Percentiles rank a stretch among this genome's conserved stretches.
These are phyloP conservation scores for Hypholoma fasciculare DNA, from an alignment of 768 basidiomycete genomes.

Conservation along the genomic window DNA sequence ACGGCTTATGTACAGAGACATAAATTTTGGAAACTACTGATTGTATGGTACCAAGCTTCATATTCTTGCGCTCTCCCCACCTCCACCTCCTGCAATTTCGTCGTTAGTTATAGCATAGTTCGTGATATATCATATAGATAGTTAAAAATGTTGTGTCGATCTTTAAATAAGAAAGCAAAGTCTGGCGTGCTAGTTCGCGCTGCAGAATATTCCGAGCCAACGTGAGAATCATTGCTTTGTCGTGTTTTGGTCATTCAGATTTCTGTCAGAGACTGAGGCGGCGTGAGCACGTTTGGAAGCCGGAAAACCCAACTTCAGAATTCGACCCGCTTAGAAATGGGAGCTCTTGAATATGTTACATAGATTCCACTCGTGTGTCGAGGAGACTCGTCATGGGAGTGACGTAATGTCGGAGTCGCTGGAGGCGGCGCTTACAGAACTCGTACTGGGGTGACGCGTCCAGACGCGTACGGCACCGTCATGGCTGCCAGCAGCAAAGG, in stretches of 20 bases:
- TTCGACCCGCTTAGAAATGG: too few relatives aligned
- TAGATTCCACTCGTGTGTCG: background rate
- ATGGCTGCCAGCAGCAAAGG: slow-evolving; percentile 78
- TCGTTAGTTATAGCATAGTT: too few relatives aligned
- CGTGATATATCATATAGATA: too few relatives aligned
- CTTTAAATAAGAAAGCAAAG: too few relatives aligned
- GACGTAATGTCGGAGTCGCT: background rate
- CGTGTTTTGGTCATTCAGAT: background rate
- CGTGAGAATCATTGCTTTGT: background rate
- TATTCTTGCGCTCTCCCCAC: background rate
- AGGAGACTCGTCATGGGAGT: background rate
- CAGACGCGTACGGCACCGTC: slow-evolving; percentile 78
- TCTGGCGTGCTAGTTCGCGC: too few relatives aligned
- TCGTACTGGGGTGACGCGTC: slow-evolving; percentile 43
- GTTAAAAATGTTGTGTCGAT: too few relatives aligned
- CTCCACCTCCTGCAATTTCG: too few relatives aligned
- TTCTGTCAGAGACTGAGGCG: background rate
- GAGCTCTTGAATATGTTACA: too few relatives aligned
- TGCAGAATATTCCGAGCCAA: too few relatives aligned
- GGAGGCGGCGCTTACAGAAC: background rate
- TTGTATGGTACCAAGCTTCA: background rate
- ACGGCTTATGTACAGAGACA: background rate
- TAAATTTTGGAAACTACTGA: background rate
- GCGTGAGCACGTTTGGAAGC: too few relatives aligned
- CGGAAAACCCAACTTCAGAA: too few relatives aligned